These are phyloP conservation scores for Bombardia bombarda DNA, from an alignment of 495 filamentous ascomycete genomes.

Conservation along the genomic window DNA sequence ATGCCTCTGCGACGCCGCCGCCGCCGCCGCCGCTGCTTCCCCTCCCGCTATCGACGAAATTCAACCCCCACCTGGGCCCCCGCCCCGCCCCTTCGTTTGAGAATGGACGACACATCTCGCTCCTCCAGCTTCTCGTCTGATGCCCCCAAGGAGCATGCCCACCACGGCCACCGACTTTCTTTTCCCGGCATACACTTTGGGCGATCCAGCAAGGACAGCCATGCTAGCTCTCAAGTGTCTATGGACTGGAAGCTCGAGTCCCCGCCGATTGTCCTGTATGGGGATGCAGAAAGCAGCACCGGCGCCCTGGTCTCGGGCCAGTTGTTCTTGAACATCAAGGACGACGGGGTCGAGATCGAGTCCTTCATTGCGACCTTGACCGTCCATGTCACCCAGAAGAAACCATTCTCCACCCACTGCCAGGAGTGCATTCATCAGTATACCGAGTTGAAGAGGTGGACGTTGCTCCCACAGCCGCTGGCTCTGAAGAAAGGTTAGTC, in stretches of 20 bases:
- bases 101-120: too few species aligned
- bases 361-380: slow-evolving; percentile 61
- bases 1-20: slow-evolving; percentile 23
- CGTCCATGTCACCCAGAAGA: slow-evolving; percentile 61
- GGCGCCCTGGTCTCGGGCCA: slow-evolving; percentile 86
- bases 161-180: slow-evolving; percentile 40
- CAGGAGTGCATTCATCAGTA: slow-evolving; percentile 59
- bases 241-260: slow-evolving; percentile 80
- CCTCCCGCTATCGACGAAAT: background rate
- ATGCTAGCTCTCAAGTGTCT: slow-evolving; percentile 38
- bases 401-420: slow-evolving; percentile 72
- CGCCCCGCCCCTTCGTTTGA: too few species aligned
- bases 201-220: slow-evolving; percentile 36
- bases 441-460: slow-evolving; percentile 71
- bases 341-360: slow-evolving; percentile 57
- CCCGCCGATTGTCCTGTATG: slow-evolving; percentile 80
- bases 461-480: slow-evolving; percentile 61
- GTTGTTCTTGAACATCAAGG: slow-evolving; percentile 61
- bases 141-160: slow-evolving; percentile 26
- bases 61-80: too few species aligned
- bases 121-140: background rate
- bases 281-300: slow-evolving; percentile 61
- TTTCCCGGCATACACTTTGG: slow-evolving; percentile 40
- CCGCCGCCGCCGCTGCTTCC: slow-evolving; percentile 3
- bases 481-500: slow-evolving; percentile 50